These are phyloP conservation scores for Pleurotus djamor DNA, from an alignment of 768 basidiomycete species.

Conservation along the genomic window DNA sequence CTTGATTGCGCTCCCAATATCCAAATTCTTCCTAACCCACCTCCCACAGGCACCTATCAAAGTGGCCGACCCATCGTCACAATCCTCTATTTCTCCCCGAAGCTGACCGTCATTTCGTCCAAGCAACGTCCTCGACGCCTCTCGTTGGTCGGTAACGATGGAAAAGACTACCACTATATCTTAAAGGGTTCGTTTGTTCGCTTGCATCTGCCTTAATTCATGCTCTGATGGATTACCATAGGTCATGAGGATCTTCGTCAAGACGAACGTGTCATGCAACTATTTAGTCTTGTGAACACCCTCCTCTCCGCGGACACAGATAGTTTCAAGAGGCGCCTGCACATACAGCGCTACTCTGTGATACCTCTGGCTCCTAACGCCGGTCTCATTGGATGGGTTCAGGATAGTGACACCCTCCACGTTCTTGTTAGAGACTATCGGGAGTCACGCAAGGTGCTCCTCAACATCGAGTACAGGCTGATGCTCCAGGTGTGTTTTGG, in stretches of 20 bases:
- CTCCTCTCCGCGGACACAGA: slow-evolving; percentile 89
- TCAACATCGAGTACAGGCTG: slow-evolving; percentile 98
- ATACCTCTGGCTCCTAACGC: slow-evolving; percentile 96
- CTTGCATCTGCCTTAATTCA: background rate
- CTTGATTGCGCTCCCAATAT: slow-evolving; percentile 1
- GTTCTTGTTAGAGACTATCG: slow-evolving; percentile 95
- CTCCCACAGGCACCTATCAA: slow-evolving; percentile 78
- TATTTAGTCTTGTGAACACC: slow-evolving; percentile 96
- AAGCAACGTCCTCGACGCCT: slow-evolving; percentile 95
- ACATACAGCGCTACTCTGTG: slow-evolving; percentile 90
- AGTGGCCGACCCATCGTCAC: slow-evolving; percentile 80
- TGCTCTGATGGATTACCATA: slow-evolving; percentile 23
- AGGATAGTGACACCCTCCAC: slow-evolving; percentile 93
- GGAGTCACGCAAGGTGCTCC: slow-evolving; percentile 91
- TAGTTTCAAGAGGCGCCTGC: slow-evolving; percentile 94
- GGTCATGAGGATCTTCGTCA: slow-evolving; percentile 99
- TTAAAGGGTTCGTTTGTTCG: slow-evolving; percentile 69
- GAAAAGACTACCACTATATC: slow-evolving; percentile 86
- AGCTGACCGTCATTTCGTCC: slow-evolving; percentile 90
- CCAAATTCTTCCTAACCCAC: background rate
- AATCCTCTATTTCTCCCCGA: slow-evolving; percentile 84
- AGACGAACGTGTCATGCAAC: slow-evolving; percentile 98
- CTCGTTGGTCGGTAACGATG: slow-evolving; percentile 86
- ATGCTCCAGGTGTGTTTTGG: slow-evolving; percentile 80
- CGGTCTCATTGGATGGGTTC: slow-evolving; percentile 93